Percentiles rank a stretch among this genome's conserved stretches.
Conservation (phyloP, 495 filamentous ascomycete genomes). For the Neurospora sp. region DNA sequence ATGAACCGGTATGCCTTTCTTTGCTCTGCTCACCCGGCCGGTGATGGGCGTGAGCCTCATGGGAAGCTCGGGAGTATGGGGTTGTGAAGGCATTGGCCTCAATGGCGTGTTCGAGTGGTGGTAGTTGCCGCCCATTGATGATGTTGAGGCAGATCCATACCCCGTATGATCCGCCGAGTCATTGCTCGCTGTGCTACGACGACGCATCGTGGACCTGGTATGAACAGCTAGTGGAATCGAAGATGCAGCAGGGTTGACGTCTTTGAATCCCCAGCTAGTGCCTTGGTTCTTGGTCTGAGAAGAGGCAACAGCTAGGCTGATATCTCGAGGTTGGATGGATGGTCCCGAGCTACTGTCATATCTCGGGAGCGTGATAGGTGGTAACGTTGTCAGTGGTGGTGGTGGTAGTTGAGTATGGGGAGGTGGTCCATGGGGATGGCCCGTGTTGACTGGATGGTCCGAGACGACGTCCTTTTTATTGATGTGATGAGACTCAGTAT, state of each 20-base stretch:
- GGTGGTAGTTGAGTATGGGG: not conserved
- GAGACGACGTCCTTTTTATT: slow-evolving; percentile 30
- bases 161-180: slow-evolving; percentile 37
- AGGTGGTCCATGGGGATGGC: slow-evolving; percentile 10
- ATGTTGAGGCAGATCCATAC: slow-evolving; percentile 27
- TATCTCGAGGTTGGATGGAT: slow-evolving; percentile 15
- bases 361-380: slow-evolving; percentile 6
- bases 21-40: slow-evolving; percentile 67
- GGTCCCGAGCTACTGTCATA: slow-evolving; percentile 17
- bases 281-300: slow-evolving; percentile 15
- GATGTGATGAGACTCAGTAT: slow-evolving; percentile 22
- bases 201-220: slow-evolving; percentile 20
- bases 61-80: slow-evolving; percentile 25
- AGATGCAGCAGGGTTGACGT: slow-evolving; percentile 2
- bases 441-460: slow-evolving; percentile 22
- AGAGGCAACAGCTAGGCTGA: slow-evolving; percentile 20
- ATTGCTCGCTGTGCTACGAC: slow-evolving; percentile 32
- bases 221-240: slow-evolving; percentile 2
- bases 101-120: slow-evolving; percentile 19
- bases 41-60: slow-evolving; percentile 60
- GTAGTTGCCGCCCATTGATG: slow-evolving; percentile 15
- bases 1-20: slow-evolving; percentile 75
- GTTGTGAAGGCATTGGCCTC: slow-evolving; percentile 29
- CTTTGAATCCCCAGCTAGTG: slow-evolving; percentile 11
- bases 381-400: slow-evolving; percentile 8